Base-by-base conservation (phyloP, 2,329 filamentous ascomycete genomes). In the Phialophora chinensis region DNA sequence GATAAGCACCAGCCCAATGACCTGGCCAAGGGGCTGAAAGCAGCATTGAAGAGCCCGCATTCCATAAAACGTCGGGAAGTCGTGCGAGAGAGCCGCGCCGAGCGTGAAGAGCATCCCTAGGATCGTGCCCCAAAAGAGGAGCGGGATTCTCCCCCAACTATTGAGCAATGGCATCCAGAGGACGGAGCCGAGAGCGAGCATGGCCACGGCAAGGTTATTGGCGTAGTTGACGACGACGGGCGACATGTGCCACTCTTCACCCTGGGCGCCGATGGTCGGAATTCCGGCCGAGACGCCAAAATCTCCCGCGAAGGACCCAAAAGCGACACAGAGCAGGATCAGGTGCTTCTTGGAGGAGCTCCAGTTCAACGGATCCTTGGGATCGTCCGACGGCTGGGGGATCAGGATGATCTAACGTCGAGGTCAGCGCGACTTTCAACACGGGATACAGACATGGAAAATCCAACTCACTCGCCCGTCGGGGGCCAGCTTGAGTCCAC, bases 81-180 rank as follows among this genome's bases (percentile, higher is more conserved):
- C 73, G 3, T 68, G 71, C 1, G 79, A 73, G 12, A 69, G 76
- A 6, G 77, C 75, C 59, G 73, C 78, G 73, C 79, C 78, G 14
- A 76, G 72, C 4, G 76, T 75, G 0, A 78, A 80, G 20, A 72
- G 74, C 1, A 78, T 49, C 5, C 76, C 76, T 5, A 77, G 54
- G 6, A 79, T 35, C 10, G 73, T 71, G 60, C 77, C 80, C 27
- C 70, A 65, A 71, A 81, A 80, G 8, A 81, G 73, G 1, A 81
- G 74, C 0, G 80, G 80, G 1, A 77, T 73, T 20, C 80, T 77
- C 1, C 80, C 80, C 65, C 80, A 81, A 68, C 81, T 81, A 8
- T 75, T 75, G 1, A 77, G 72, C 0, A 80, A 68, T 4, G 74
- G 74, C 10, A 81, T 78, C 12, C 77, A 75, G 35, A 81, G 71